Base-by-base conservation (phyloP, 768 basidiomycete species). In the Kwoniella sp. region DNA sequence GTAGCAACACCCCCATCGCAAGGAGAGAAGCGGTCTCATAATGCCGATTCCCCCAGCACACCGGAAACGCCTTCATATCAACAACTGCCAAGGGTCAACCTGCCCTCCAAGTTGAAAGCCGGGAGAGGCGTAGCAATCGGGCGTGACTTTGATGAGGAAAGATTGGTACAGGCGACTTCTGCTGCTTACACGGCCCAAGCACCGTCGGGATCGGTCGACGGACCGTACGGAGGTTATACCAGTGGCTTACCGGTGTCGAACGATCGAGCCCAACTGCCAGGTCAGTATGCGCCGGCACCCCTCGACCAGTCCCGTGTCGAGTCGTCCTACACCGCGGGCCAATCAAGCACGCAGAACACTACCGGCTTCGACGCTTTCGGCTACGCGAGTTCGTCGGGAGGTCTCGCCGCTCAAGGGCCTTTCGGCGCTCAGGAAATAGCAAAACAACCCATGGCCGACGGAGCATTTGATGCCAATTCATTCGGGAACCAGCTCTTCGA, bases 401-500 rank as follows among this genome's bases (percentile, higher is more conserved):
- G 23, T 10, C 6, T 26, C 19, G 12, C 5, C 5, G 15, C 25
- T 6, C 23, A 3, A 4, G 17, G 23, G 6, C 26, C n/a, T 15
- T 22, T 22, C 25, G 19, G 5, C 17, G 7, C 8, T 23, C 12
- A 26, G 23, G 17, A 3, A 14, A 5, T 31, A 25, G 20, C 8
- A 14, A n/a, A 5, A 3, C 27, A 31, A n/a, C 11, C 33, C 10
- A 46, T 19, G 12, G 26, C 34, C 14, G 31, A 46, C 45, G 25
- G 26, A 3, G 31, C 40, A 8, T 12, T 46, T 45, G 41, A 25
- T 38, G 19, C 34, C 14, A 40, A 34, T 27, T 32, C 38, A 6
- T 33, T 46, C 12, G 37, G 40, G 10, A 53, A 53, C 19, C 38
- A 26, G 19, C 28, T 54, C 22, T 47, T 54, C 25, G 52, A 54